Evolutionary conservation across 148 eudicot genomes (phyloP).

Genomic region (Limonium bicolor): DNA sequence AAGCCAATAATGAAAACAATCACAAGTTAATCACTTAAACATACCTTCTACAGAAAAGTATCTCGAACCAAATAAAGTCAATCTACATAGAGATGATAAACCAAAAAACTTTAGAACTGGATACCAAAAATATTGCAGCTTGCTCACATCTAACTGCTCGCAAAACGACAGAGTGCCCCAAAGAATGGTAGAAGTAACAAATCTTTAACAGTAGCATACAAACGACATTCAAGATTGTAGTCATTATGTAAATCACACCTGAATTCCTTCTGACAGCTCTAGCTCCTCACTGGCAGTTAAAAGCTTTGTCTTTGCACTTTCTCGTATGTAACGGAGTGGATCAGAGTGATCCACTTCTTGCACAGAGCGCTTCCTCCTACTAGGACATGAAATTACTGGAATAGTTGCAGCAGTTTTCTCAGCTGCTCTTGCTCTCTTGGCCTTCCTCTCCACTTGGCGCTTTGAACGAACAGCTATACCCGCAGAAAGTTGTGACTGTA

Average conservation of each 20-base stretch:
- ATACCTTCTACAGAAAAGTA: too few species aligned
- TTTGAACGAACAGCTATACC: slow-evolving; percentile 57
- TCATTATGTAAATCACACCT: too few species aligned
- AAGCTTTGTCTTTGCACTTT: slow-evolving; percentile 51
- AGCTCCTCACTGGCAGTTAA: slow-evolving; percentile 61
- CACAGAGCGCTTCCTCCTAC: slow-evolving; percentile 32
- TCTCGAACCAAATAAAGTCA: too few species aligned
- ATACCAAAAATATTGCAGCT: too few species aligned
- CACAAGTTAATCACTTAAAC: too few species aligned
- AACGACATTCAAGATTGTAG: not conserved
- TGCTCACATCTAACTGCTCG: too few species aligned
- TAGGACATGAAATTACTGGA: slow-evolving; percentile 35
- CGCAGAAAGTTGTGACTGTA: slow-evolving; percentile 31
- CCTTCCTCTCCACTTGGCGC: slow-evolving; percentile 64
- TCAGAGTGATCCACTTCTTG: slow-evolving; percentile 54
- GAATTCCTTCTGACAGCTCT: slow-evolving; percentile 59
- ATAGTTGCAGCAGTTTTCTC: slow-evolving; percentile 40
- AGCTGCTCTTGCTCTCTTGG: slow-evolving; percentile 50
- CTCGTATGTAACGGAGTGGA: slow-evolving; percentile 55
- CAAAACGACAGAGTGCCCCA: too few species aligned
- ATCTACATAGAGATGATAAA: too few species aligned
- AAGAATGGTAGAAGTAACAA: too few species aligned
- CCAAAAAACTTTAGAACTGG: too few species aligned
- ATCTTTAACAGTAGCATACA: too few species aligned
- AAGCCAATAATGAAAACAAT: too few species aligned